phyloP scores from a whole-genome alignment of 2,329 filamentous ascomycete genomes.

The Lasiodiplodia sp. region DNA sequence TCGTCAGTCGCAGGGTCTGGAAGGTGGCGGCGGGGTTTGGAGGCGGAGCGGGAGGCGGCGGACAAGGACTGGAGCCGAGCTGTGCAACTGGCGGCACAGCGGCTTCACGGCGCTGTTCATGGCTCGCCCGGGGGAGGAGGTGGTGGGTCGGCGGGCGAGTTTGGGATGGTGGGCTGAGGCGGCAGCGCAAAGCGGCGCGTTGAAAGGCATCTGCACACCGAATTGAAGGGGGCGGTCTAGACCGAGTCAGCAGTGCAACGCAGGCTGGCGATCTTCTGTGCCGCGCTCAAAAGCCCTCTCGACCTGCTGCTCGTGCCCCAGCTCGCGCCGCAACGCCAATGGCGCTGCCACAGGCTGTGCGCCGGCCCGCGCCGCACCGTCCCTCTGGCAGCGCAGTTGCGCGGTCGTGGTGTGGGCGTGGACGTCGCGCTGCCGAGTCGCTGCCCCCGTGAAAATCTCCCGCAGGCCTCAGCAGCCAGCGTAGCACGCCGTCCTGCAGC shows the following conservation, averaged over 20 bases:
- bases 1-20: neutral
- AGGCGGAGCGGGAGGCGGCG: slow-evolving; percentile 14
- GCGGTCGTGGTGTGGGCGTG: too few relatives aligned
- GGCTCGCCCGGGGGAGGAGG: slow-evolving; percentile 2
- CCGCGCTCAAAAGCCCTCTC: neutral
- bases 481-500: slow-evolving; percentile 19
- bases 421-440: neutral
- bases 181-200: neutral
- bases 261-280: neutral
- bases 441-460: slow-evolving; percentile 6
- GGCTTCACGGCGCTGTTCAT: slow-evolving; percentile 22
- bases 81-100: slow-evolving; percentile 20
- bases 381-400: too few relatives aligned
- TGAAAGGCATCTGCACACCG: slow-evolving; percentile 5
- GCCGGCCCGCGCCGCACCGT: slow-evolving; percentile 16
- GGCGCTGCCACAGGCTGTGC: neutral
- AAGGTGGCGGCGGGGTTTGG: slow-evolving; percentile 1
- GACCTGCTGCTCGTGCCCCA: neutral
- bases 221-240: slow-evolving; percentile 13
- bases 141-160: neutral
- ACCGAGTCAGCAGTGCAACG: slow-evolving; percentile 6
- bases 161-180: slow-evolving; percentile 11
- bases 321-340: neutral
- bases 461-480: neutral
- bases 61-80: slow-evolving; percentile 6